Evolutionary conservation across 73 alveolate genomes (phyloP).

Genomic region (Durusdinium trenchii): DNA sequence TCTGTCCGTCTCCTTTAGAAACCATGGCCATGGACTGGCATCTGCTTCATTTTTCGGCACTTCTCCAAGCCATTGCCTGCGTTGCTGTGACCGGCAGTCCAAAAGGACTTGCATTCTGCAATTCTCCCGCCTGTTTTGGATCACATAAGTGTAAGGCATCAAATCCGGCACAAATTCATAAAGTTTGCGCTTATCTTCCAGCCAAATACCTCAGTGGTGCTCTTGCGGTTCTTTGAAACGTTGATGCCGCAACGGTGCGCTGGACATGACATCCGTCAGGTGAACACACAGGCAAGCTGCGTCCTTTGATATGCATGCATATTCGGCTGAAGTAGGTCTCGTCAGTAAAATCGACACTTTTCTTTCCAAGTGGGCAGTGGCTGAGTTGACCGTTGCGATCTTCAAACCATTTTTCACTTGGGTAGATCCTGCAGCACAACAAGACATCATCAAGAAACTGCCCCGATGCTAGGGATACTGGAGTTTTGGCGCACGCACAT

Average conservation of each 20-base stretch:
- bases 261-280: background rate
- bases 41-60: constrained; percentile 28
- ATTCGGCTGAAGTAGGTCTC: constrained; percentile 92
- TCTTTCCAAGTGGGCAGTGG: constrained; percentile 84
- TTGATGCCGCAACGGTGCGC: background rate
- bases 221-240: background rate
- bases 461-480: too few relatives aligned
- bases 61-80: constrained; percentile 62
- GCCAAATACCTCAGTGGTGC: constrained; percentile 27
- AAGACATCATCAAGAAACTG: background rate
- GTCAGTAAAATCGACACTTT: constrained; percentile 76
- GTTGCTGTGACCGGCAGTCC: background rate
- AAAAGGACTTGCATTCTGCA: background rate
- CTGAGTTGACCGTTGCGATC: constrained; percentile 79
- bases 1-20: constrained; percentile 73
- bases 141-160: constrained; percentile 76
- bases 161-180: constrained; percentile 74
- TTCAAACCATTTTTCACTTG: constrained; percentile 70
- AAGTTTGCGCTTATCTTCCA: constrained; percentile 87
- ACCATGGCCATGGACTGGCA: constrained; percentile 76
- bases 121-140: constrained; percentile 37
- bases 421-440: constrained; percentile 27
- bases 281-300: background rate
- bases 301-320: constrained; percentile 90
- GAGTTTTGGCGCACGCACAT: background rate